Percentiles rank a stretch among this genome's conserved stretches.
phyloP scores from a whole-genome alignment of 352 stramenopile genomes.

The Saprolegnia parasitica region DNA sequence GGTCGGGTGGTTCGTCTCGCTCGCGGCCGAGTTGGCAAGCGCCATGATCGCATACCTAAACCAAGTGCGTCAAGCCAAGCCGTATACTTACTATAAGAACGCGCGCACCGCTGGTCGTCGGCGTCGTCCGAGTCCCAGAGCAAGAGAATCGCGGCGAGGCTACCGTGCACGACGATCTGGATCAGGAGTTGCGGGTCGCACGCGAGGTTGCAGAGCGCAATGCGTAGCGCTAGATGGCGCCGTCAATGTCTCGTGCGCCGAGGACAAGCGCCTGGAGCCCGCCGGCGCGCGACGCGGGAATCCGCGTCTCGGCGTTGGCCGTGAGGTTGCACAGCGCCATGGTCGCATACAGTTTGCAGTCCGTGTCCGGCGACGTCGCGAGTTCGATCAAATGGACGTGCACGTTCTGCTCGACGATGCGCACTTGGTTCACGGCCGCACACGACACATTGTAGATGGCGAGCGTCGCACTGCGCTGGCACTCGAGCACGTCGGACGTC shows the following conservation, averaged over 20 bases:
- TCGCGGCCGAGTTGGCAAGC: conserved; percentile 91
- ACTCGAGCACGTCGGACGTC: conserved; percentile 80
- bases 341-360: conserved; percentile 91
- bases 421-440: conserved; percentile 84
- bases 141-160: conserved; percentile 79
- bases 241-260: conserved; percentile 82
- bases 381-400: conserved; percentile 83
- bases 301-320: conserved; percentile 89
- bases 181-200: conserved; percentile 87
- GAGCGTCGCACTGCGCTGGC: conserved; percentile 86
- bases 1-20: conserved; percentile 90
- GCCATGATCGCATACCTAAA: conserved; percentile 90
- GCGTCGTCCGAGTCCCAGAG: conserved; percentile 45
- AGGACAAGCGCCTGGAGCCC: conserved; percentile 90
- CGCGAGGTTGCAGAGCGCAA: conserved; percentile 93
- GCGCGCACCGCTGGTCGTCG: conserved; percentile 26
- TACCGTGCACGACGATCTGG: conserved; percentile 91
- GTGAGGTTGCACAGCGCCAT: conserved; percentile 96
- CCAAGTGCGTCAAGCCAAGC: too few species aligned
- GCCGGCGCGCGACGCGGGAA: conserved; percentile 79
- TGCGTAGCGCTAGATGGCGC: conserved; percentile 84
- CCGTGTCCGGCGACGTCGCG: conserved; percentile 77
- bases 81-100: too few species aligned
- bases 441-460: conserved; percentile 95
- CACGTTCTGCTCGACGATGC: conserved; percentile 86